phyloP scores from a whole-genome alignment of 192 early-diverging fungal genomes.

The Coemansia sp. region DNA sequence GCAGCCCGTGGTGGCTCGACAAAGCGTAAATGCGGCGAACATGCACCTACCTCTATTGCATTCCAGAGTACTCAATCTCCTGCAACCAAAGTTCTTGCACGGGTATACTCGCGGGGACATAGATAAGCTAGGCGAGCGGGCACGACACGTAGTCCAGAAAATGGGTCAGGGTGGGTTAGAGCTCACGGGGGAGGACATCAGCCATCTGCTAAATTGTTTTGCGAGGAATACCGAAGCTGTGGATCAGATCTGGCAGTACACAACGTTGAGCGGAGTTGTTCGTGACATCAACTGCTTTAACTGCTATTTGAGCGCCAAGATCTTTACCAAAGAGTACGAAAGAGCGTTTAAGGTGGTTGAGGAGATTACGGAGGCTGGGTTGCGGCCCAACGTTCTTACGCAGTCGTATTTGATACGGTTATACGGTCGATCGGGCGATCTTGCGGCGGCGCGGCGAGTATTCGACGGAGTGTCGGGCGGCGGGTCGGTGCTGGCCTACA shows the following conservation, averaged over 20 bases:
- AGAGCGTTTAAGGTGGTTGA: conserved; percentile 18
- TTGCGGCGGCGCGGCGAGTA: conserved; percentile 16
- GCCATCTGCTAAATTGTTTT: conserved; percentile 13
- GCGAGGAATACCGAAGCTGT: conserved; percentile 8
- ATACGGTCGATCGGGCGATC: conserved; percentile 31
- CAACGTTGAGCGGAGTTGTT: conserved; percentile 22
- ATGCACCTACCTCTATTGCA: background rate
- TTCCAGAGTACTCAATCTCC: background rate
- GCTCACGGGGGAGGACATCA: background rate
- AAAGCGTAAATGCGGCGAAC: background rate
- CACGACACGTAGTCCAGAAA: background rate
- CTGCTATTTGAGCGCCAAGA: conserved; percentile 21
- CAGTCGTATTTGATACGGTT: conserved; percentile 14
- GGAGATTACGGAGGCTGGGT: conserved; percentile 16
- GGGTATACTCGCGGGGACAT: background rate
- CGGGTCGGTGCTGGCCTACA: conserved; percentile 7
- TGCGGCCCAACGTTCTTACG: conserved; percentile 25
- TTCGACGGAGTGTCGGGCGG: conserved; percentile 21
- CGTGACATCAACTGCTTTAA: conserved; percentile 33
- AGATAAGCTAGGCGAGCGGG: background rate
- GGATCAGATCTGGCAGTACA: conserved; percentile 36
- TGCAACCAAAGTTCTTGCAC: background rate
- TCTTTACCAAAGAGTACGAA: conserved; percentile 4
- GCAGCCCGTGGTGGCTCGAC: background rate
- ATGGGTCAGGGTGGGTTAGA: background rate